phyloP scores from a whole-genome alignment of 106 monocot species.

The Allium sativum region DNA sequence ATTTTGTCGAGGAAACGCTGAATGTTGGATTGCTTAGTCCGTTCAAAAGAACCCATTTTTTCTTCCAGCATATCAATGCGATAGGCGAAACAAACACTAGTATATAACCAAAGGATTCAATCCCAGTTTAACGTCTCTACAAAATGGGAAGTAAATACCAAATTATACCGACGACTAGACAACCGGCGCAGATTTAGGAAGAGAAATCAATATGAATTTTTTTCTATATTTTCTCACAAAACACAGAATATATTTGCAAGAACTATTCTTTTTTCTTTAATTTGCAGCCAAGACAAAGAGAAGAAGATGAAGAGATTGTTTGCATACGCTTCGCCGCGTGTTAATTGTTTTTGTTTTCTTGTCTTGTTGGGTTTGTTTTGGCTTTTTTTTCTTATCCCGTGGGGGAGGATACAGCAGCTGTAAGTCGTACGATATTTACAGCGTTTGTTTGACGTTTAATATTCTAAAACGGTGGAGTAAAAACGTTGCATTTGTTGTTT shows the following conservation, averaged over 20 bases:
- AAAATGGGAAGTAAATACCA: neutral
- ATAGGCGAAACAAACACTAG: too few species aligned
- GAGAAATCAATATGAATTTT: neutral
- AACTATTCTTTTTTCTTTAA: neutral
- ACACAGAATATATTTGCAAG: neutral
- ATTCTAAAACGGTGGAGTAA: too few species aligned
- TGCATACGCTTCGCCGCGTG: conserved; percentile 15
- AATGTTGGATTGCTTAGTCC: conserved; percentile 32
- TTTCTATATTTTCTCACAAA: neutral
- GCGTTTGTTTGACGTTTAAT: too few species aligned
- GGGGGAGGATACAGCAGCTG: too few species aligned
- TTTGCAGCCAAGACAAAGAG: neutral
- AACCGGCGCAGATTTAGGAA: neutral
- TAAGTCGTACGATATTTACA: too few species aligned
- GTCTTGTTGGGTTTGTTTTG: neutral
- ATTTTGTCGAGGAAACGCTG: conserved; percentile 32
- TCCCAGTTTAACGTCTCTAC: too few species aligned
- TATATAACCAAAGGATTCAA: too few species aligned
- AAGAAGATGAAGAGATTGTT: conserved; percentile 3
- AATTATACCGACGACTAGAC: neutral
- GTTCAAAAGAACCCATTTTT: conserved; percentile 5
- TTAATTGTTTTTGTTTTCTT: neutral
- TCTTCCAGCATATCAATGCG: too few species aligned
- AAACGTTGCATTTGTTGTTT: too few species aligned
- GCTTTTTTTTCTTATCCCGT: neutral